phyloP scores from a whole-genome alignment of 768 basidiomycete species.

The Hydnum rufescens region DNA sequence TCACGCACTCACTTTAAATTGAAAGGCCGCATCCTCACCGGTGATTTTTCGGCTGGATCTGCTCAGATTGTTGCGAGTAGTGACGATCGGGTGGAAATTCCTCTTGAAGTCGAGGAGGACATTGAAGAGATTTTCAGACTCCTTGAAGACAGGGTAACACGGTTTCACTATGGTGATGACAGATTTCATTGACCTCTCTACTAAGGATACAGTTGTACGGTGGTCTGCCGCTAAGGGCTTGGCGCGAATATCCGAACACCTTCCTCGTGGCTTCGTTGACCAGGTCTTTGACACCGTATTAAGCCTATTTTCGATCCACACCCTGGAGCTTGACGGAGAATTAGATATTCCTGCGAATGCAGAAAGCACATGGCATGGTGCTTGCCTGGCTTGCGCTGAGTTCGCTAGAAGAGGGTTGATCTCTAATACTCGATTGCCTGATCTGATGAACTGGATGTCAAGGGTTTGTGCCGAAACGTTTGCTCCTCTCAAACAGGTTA shows the following conservation, averaged over 20 bases:
- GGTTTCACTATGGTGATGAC: not conserved
- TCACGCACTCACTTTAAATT: no score
- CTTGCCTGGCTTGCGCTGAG: slow-evolving; percentile 81
- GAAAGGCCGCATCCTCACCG: no score
- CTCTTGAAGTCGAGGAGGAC: slow-evolving; percentile 53
- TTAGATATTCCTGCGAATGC: slow-evolving; percentile 55
- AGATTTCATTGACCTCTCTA: not conserved
- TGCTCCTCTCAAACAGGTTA: not conserved
- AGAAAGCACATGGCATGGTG: slow-evolving; percentile 88
- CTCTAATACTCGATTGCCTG: slow-evolving; percentile 31
- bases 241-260: slow-evolving; percentile 61
- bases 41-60: no score
- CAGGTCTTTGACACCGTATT: slow-evolving; percentile 74
- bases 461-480: slow-evolving; percentile 30
- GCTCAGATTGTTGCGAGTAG: no score
- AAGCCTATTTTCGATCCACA: slow-evolving; percentile 58
- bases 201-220: slow-evolving; percentile 81
- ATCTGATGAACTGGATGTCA: slow-evolving; percentile 57
- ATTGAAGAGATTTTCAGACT: slow-evolving; percentile 52
- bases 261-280: slow-evolving; percentile 50
- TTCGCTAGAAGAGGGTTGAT: slow-evolving; percentile 71
- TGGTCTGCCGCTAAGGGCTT: slow-evolving; percentile 90
- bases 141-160: slow-evolving; percentile 74
- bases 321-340: slow-evolving; percentile 29
- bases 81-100: no score